These are phyloP conservation scores for Paecilomyces fulvus DNA, from an alignment of 2,329 filamentous ascomycete species.

Conservation along the genomic window DNA sequence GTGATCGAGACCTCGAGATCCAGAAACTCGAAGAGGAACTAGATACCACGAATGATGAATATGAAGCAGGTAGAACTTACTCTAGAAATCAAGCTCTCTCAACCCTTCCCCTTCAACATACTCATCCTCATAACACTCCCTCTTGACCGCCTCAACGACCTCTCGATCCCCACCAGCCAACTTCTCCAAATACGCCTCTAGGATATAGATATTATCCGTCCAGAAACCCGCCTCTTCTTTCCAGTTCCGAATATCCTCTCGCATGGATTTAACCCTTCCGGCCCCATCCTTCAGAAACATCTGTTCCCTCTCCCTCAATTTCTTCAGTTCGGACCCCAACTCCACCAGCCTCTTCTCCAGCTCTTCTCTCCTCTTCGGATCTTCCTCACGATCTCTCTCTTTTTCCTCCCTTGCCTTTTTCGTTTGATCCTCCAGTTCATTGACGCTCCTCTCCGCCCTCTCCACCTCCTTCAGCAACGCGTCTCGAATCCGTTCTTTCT, in stretches of 20 bases:
- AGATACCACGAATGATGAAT: constrained; percentile 23
- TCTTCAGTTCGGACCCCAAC: constrained; percentile 22
- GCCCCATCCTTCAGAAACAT: constrained; percentile 11
- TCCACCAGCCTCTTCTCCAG: constrained; percentile 1
- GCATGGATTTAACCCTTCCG: constrained; percentile 22
- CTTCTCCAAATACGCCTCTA: constrained; percentile 33
- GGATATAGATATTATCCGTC: constrained; percentile 38
- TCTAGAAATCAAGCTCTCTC: constrained; percentile 28
- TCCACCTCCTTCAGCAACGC: constrained; percentile 22
- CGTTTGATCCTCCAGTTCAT: constrained; percentile 27
- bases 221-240: constrained; percentile 26
- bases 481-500: constrained; percentile 27
- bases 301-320: constrained; percentile 26
- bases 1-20: constrained; percentile 25
- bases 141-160: constrained; percentile 34
- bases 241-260: constrained; percentile 24
- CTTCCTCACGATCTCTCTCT: constrained; percentile 10
- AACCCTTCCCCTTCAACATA: constrained; percentile 48
- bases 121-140: constrained; percentile 45
- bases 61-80: no score
- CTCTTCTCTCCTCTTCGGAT: constrained; percentile 11
- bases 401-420: constrained; percentile 22
- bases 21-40: constrained; percentile 27
- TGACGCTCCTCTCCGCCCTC: constrained; percentile 16
- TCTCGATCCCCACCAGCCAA: constrained; percentile 37